phyloP scores from a whole-genome alignment of 2,329 filamentous ascomycete genomes.

The Boeremia lycopersici region DNA sequence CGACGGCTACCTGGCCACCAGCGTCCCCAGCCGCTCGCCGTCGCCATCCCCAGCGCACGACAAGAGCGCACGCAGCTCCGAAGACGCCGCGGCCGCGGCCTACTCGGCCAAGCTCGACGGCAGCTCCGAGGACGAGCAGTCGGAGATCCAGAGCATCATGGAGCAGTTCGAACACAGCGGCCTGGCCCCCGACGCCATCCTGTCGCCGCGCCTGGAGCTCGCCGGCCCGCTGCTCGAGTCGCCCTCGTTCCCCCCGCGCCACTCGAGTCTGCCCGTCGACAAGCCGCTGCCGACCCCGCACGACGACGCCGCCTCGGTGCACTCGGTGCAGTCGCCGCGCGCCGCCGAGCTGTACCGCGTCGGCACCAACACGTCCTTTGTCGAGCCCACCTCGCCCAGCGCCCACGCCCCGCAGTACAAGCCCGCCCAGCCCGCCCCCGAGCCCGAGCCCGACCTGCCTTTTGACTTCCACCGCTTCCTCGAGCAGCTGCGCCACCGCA shows the following conservation, averaged over 20 bases:
- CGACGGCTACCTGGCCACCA: constrained; percentile 54
- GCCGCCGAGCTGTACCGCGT: constrained; percentile 44
- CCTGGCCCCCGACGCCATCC: constrained; percentile 81
- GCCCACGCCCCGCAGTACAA: constrained; percentile 58
- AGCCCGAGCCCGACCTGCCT: constrained; percentile 76
- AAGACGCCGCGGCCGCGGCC: constrained; percentile 40
- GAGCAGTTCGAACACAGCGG: constrained; percentile 84
- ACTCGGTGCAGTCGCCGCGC: constrained; percentile 41
- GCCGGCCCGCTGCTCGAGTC: constrained; percentile 77
- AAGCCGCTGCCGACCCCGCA: constrained; percentile 41
- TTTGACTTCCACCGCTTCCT: constrained; percentile 98
- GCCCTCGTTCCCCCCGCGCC: constrained; percentile 75
- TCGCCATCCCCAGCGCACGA: constrained; percentile 43
- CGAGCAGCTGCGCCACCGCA: constrained; percentile 92
- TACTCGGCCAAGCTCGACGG: constrained; percentile 58
- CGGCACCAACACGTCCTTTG: constrained; percentile 38
- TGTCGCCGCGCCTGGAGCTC: constrained; percentile 86
- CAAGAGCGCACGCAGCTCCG: constrained; percentile 49
- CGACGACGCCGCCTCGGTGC: constrained; percentile 30
- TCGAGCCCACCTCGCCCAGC: constrained; percentile 41
- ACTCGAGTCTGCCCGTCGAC: constrained; percentile 78
- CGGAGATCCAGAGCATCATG: constrained; percentile 97
- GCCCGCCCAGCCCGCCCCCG: constrained; percentile 62
- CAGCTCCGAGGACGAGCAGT: constrained; percentile 65
- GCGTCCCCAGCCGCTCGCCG: constrained; percentile 50